Percentiles rank a stretch among this genome's conserved stretches.
phyloP scores from a whole-genome alignment of 2,329 filamentous ascomycete species.

The Elsinoe necatrix region DNA sequence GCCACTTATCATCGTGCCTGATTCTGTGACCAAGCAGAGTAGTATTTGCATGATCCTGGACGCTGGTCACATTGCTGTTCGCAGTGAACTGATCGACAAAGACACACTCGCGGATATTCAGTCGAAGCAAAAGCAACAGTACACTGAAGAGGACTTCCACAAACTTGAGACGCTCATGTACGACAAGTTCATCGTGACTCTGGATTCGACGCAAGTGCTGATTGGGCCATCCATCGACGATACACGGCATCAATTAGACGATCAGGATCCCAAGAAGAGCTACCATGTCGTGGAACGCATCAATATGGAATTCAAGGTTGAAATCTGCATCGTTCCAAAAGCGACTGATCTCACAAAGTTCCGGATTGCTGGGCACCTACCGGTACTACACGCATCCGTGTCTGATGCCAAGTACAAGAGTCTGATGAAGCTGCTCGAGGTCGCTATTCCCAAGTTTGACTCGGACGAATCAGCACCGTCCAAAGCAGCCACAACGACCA shows the following conservation, averaged over 20 bases:
- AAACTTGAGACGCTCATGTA: constrained; percentile 91
- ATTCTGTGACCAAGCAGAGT: constrained; percentile 73
- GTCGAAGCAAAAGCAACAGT: constrained; percentile 77
- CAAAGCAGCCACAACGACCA: constrained; percentile 17
- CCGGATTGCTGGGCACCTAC: constrained; percentile 81
- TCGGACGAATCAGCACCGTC: constrained; percentile 27
- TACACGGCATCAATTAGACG: constrained; percentile 71
- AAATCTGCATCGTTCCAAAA: constrained; percentile 93
- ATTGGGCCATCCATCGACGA: constrained; percentile 90
- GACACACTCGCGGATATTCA: constrained; percentile 84
- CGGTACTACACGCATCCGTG: constrained; percentile 80
- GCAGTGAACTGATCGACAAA: constrained; percentile 87
- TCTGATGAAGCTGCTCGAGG: constrained; percentile 91
- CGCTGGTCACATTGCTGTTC: constrained; percentile 89
- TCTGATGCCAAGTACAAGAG: constrained; percentile 97
- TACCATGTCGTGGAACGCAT: constrained; percentile 93
- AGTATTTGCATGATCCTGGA: constrained; percentile 90
- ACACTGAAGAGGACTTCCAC: constrained; percentile 81
- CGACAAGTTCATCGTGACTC: constrained; percentile 86
- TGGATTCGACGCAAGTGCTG: constrained; percentile 89
- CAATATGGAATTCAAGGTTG: constrained; percentile 94
- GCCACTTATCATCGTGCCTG: constrained; percentile 89
- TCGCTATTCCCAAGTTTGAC: constrained; percentile 80
- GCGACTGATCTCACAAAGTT: constrained; percentile 87
- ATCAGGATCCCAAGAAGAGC: constrained; percentile 55